Conservation (phyloP, 108 stramenopile genomes). For the Cyclotella atomus region DNA sequence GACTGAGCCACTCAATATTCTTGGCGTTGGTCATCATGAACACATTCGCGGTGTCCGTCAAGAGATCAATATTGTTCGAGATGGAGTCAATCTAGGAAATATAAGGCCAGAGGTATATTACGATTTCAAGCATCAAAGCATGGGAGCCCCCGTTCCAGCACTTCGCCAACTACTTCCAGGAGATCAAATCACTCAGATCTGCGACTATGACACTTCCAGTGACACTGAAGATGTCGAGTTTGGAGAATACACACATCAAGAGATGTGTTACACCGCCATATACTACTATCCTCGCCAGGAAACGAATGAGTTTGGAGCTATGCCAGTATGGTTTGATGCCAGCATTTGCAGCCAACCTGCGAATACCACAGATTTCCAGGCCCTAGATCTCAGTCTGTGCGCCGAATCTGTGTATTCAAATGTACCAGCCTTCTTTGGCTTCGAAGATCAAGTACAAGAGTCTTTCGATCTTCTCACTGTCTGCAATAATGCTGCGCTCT, state of each 20-base stretch:
- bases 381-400: not conserved
- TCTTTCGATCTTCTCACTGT: not conserved
- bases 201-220: not conserved
- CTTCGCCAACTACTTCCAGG: slow-evolving; percentile 2
- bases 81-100: slow-evolving; percentile 5
- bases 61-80: slow-evolving; percentile 2
- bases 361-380: not conserved
- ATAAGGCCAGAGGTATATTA: not conserved
- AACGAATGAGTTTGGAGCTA: not conserved
- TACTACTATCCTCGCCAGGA: slow-evolving; percentile 2
- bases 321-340: not conserved
- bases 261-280: slow-evolving; percentile 1
- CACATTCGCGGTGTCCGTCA: not conserved
- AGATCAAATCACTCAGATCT: not conserved
- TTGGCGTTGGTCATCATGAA: not conserved
- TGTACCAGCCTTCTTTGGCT: not conserved
- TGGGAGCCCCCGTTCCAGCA: not conserved
- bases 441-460: not conserved
- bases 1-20: slow-evolving; percentile 5
- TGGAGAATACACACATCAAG: not conserved
- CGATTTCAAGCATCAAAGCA: not conserved
- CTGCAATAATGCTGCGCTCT: not conserved
- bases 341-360: not conserved
- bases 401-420: not conserved
- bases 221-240: not conserved